Evolutionary conservation across 345 rosid genomes (phyloP), one percentile per base, ranked within the genome.

Genomic region (Citrus inodora): DNA sequence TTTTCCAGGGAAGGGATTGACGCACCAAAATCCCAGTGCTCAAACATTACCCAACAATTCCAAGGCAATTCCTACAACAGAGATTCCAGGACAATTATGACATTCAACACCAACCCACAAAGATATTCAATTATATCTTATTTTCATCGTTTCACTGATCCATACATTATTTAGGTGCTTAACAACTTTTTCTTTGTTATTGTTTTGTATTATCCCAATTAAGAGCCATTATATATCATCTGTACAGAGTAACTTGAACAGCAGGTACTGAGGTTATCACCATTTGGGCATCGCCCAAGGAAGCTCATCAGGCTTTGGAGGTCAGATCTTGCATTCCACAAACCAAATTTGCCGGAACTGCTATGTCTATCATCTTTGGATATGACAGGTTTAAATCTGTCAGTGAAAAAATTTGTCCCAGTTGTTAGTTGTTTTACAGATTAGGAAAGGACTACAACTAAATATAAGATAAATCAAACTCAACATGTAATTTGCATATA

Each of bases 331-430:
- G 99, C 87, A 91, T 82, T 67, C 98, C 98, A 74, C 98, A 96
- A 14, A 87, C 90, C 93, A 92, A 80, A 70, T 94, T 96, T 56
- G 94, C 92, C 37, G 94, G 99, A 46, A 90, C 97, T 25, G 98
- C 93, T 62, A 89, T 80, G 69, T 92, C 98, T 32, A 94, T 92
- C 98, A 91, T 89, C 90, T 94, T 92, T 22, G 99, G 99, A 84
- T 92, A 92, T 74, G 95, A 58, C 67, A 96, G 86, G 77, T 90
- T 89, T 58, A 96, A 86, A 89, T 92, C 98, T 96, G 87, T 40
- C 73, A 14, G 81, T 51, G 71, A 27, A 71, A 3, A 28, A 48
- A 27, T 11, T 46, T 35, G 40, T 48, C 27, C 53, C 55, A 61
- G 27, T 24, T 62, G n/a, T 28, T 62, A 51, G 62, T 53, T 28